Percentiles rank a stretch among this genome's conserved stretches.
These are phyloP conservation scores for Diaporthe citri DNA, from an alignment of 2,329 filamentous ascomycete species.

Conservation along the genomic window DNA sequence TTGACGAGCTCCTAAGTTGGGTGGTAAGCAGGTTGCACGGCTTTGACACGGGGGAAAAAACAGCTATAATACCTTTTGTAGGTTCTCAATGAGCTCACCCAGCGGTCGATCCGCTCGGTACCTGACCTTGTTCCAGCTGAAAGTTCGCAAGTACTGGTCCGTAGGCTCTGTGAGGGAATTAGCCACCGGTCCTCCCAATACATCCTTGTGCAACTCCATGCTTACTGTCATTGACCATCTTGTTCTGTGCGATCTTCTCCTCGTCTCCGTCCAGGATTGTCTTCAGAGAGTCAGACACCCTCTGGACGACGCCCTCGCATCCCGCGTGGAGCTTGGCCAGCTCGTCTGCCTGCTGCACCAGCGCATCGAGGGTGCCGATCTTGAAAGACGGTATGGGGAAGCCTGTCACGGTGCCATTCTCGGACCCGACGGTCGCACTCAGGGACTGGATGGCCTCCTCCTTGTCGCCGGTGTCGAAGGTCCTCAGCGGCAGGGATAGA, in stretches of 20 bases:
- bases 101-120: conserved; percentile 94
- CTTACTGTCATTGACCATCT: conserved; percentile 94
- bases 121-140: conserved; percentile 98
- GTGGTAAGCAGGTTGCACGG: conserved; percentile 17
- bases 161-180: conserved; percentile 78
- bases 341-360: conserved; percentile 97
- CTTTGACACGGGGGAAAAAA: background rate
- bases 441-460: conserved; percentile 86
- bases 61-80: conserved; percentile 78
- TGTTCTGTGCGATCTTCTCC: conserved; percentile 85
- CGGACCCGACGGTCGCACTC: conserved; percentile 76
- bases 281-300: conserved; percentile 88
- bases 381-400: conserved; percentile 96
- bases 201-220: background rate
- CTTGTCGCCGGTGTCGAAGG: conserved; percentile 82
- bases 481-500: conserved; percentile 89
- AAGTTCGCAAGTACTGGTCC: conserved; percentile 89
- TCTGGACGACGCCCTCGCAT: conserved; percentile 86
- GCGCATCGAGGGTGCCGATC: conserved; percentile 93
- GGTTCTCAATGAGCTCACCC: conserved; percentile 84
- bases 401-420: conserved; percentile 80
- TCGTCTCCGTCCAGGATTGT: conserved; percentile 87
- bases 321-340: conserved; percentile 86
- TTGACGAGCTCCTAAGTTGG: conserved; percentile 80
- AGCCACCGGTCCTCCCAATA: conserved; percentile 14